Base-by-base conservation (phyloP, 2,329 filamentous ascomycete genomes). In the Exophiala lecanii-corni region DNA sequence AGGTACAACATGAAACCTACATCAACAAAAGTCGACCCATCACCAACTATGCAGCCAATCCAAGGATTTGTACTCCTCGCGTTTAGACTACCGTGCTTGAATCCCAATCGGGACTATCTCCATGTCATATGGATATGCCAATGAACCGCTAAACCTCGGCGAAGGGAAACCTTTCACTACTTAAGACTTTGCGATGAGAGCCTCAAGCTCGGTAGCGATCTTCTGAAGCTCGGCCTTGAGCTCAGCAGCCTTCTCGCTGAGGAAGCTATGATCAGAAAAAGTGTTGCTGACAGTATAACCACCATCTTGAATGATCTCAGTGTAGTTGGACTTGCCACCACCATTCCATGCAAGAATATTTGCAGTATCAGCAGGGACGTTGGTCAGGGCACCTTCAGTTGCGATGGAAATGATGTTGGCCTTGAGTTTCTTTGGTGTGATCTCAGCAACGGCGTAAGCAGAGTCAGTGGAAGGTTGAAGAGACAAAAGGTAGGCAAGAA, bases 341-440 rank as follows among this genome's bases (percentile, higher is more conserved):
- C 94, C 92, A 79, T 98, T 98, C 91, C 89, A 98, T 68, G 91
- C 91, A 51, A 98, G 88, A 63, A 95, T 76, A 79, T 98, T 98
- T 66, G 82, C 81, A 57, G 94, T 98, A 66, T 86, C 82, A 39
- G 73, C 74, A 54, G 91, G 91, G 39, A 98, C 83, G 59, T 94
- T 89, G 56, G 74, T 76, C 43, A 98, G 82, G 55, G 80, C 79
- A 62, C 76, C 84, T 60, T 80, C 68, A 51, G 92, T 97, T 57
- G 84, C 87, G 57, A 97, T 81, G 57, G 77, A 74, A 64, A 98
- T 82, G 57, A 98, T 73, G 70, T 82, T 84, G 57, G 81, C 76
- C 86, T 98, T 98, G 61, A 98, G 78, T 79, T 95, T 82, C 75
- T 86, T 86, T 50, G 92, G 92, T 38, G 88, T 92, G 68, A 98